Evolutionary conservation across 345 rosid species (phyloP).

Genomic region (Gossypium australe): DNA sequence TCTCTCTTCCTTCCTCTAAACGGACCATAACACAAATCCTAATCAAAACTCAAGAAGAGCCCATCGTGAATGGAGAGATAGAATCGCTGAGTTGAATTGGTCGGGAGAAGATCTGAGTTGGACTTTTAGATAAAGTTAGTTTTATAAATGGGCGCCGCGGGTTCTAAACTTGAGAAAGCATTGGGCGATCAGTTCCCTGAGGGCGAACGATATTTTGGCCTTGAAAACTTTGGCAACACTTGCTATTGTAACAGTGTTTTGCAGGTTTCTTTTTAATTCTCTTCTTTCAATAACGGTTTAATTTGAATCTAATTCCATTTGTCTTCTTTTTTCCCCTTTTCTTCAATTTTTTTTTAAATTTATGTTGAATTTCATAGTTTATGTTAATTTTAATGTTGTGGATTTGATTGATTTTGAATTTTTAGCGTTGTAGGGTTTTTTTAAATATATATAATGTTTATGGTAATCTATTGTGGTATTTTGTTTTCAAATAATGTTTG

Average conservation of each 20-base stretch:
- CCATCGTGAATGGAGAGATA: constrained; percentile 14
- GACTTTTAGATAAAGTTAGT: constrained; percentile 6
- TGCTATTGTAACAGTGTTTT: constrained; percentile 98
- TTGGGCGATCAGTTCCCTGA: constrained; percentile 99
- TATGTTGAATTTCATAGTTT: constrained; percentile 17
- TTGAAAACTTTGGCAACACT: constrained; percentile 98
- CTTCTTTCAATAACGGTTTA: not conserved
- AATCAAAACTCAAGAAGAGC: constrained; percentile 9
- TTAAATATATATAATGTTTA: not conserved
- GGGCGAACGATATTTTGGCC: constrained; percentile 97
- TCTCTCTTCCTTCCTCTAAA: constrained; percentile 5
- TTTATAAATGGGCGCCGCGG: constrained; percentile 83
- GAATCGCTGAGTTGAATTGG: constrained; percentile 27
- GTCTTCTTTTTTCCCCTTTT: not conserved
- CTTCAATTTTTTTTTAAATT: not conserved
- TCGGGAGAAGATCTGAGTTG: constrained; percentile 25
- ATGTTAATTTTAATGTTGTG: not conserved
- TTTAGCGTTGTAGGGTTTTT: not conserved
- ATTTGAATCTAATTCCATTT: constrained; percentile 10
- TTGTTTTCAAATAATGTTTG: not conserved
- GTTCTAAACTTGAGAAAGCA: constrained; percentile 99
- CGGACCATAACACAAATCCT: constrained; percentile 18
- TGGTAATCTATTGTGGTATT: not conserved
- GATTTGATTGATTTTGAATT: not conserved
- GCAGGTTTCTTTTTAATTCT: constrained; percentile 45